Base-by-base conservation (phyloP, 371 early-diverging fungal genomes). In the Zopfochytrium polystomum region DNA sequence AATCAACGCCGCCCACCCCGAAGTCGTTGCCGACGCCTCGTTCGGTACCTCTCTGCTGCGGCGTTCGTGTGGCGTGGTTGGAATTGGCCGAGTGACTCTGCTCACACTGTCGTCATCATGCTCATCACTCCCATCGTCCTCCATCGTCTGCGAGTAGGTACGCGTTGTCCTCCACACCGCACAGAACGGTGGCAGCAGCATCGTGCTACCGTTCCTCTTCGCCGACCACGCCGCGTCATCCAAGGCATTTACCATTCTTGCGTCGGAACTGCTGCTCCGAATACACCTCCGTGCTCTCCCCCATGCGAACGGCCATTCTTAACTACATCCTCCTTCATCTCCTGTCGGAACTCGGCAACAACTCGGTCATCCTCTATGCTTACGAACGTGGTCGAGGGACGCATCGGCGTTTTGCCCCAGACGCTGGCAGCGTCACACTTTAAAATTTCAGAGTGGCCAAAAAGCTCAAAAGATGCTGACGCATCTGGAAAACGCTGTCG, bases 301-400 rank as follows among this genome's bases (percentile, higher is more conserved):
- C 68, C 13, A 63, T 75, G 42, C 49, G 71, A n/a, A 66, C 74
- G 1, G 53, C 68, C 3, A 45, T 76, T 38, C n/a, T 75, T 38
- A 78, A 74, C 51, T 78, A 72, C 62, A 55, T 68, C 9, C n/a
- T 74, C 18, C 46, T 70, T 29, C 56, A 72, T 49, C 63, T 75
- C 30, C 70, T 71, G 1, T 43, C n/a, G 2, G 25, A 51, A 9
- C 53, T 78, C 9, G 61, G 66, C n/a, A 73, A 71, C 13, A 53
- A 57, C 32, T 55, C 61, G 1, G 35, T 59, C 20, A 38, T 60
- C 1, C 0, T 58, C 27, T 30, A 42, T 75, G 11, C 52, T 75
- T 20, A 23, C 50, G 1, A 60, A 56, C 22, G n/a, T 72, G 38
- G 60, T 69, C 6, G 65, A 75, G 23, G 75, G 71, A 3, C 69